Base-by-base conservation (phyloP, 2,329 filamentous ascomycete species). In the Myriosclerotinia curreyana region DNA sequence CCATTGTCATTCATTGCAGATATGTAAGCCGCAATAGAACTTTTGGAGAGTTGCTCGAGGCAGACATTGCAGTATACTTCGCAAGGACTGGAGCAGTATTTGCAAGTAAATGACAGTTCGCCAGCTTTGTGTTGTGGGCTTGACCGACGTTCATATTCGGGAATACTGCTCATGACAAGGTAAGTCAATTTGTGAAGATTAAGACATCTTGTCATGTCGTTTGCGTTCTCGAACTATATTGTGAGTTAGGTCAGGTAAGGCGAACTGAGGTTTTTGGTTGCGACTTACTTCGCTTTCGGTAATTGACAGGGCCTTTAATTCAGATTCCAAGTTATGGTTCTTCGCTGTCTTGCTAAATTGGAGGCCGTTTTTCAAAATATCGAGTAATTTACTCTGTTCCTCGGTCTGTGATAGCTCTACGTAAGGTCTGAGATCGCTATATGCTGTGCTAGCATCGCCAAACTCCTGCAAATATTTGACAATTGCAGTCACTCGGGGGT, bases 391-490 rank as follows among this genome's bases (percentile, higher is more conserved):
- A 42, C 48, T 64, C 12, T 70, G 66, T 52, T 73, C 71, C 2
- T 69, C 64, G 4, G 54, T 36, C 14, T 62, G 63, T 36, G 71
- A 61, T 20, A 51, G 20, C 50, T 72, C 69, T 46, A 74, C 67
- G 56, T 66, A 74, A 31, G 64, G 66, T 53, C 68, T 72, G 14
- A 75, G 66, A 62, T 75, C 74, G 52, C 64, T 69, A 58, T 72
- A 75, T 1, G 69, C 70, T n/a, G 72, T 73, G 49, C 63, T 71
- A 11, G 70, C 70, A 64, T 70, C 67, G 3, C 71, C 71, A 68
- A 74, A 73, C 34, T 69, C 61, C 22, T 70, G 64, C 31, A 75
- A 50, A 65, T 73, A 74, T n/a, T 70, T 70, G 40, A 69, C 28
- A 22, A 74, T 48, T n/a, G 67, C 63, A 46, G 62, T 44, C 12